Base-by-base conservation (phyloP, 345 rosid species). In the Isatis tinctoria region DNA sequence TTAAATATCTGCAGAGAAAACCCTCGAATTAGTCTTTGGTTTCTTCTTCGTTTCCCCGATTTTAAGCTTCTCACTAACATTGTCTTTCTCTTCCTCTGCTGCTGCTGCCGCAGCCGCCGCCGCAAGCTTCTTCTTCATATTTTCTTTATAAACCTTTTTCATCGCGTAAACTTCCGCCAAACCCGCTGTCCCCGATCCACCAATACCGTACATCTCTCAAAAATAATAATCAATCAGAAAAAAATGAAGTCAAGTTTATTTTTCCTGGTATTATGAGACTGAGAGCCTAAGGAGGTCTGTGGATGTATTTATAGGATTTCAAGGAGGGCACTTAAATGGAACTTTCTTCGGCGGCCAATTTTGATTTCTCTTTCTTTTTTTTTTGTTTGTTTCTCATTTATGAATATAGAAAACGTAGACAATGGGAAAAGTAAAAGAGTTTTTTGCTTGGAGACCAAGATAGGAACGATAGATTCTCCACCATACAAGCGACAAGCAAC, bases 141-240 rank as follows among this genome's bases (percentile, higher is more conserved):
- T 75, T 54, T 81, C 80, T 61, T 75, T 81, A 26, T 79, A 51
- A 11, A 78, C 8, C 60, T 70, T 54, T 58, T 77, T 74, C 81
- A 77, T 74, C 3, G 70, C 79, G 35, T 85, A 87, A 60, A 62
- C 83, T 49, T 87, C 87, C 16, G 83, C 86, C 3, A 87, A 70
- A 49, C 78, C 52, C 0, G 26, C 22, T 64, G 86, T 80, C 12
- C 45, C 82, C 1, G 75, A 69, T 62, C 70, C 79, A 53, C 74
- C 74, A 0, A 76, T 43, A 54, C 75, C 59, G 10, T 69, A 69
- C 80, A 76, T 76, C 43, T 33, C 11, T n/a, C 59, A 22, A 2
- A 60, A 60, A 26, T 1, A n/a, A n/a, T n/a, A n/a, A n/a, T n/a
- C n/a, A n/a, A n/a, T n/a, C n/a, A n/a, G n/a, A n/a, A n/a, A n/a